Conservation (phyloP, 495 filamentous ascomycete genomes). For the Aspergillus avenaceus region DNA sequence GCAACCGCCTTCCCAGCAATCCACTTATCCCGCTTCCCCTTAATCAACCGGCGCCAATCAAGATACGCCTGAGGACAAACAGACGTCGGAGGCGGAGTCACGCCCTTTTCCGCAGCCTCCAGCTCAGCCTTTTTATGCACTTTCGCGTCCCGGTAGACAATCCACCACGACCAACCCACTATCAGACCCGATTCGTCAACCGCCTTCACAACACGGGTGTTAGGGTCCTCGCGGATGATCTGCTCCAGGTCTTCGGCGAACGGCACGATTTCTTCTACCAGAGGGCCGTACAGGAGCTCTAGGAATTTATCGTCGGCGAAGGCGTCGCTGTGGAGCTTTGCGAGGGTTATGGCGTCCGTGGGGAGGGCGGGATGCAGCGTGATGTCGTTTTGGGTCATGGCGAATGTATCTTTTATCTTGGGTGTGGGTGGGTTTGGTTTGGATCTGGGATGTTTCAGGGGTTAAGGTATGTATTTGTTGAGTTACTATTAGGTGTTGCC, state of each 20-base stretch:
- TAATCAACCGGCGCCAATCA: neutral
- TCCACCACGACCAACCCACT: neutral
- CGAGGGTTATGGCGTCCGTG: neutral
- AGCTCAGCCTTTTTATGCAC: neutral
- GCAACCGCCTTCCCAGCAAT: neutral
- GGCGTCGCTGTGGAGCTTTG: neutral
- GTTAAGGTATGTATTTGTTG: neutral
- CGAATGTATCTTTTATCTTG: neutral
- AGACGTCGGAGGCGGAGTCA: neutral
- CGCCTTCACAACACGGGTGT: neutral
- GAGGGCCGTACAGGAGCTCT: slow-evolving; percentile 1
- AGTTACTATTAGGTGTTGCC: neutral
- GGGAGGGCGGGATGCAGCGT: neutral
- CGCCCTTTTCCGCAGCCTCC: neutral
- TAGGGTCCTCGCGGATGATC: neutral
- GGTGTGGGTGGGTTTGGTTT: neutral
- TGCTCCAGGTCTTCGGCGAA: neutral
- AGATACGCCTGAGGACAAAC: neutral
- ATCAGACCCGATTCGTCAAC: neutral
- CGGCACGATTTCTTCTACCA: neutral
- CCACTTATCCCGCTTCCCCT: neutral
- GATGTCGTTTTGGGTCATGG: neutral
- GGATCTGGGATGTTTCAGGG: no score
- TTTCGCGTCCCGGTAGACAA: neutral
- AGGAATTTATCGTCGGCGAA: neutral